Evolutionary conservation across 2,329 filamentous ascomycete species (phyloP).

Genomic region (Alternaria novae-zelandiae): DNA sequence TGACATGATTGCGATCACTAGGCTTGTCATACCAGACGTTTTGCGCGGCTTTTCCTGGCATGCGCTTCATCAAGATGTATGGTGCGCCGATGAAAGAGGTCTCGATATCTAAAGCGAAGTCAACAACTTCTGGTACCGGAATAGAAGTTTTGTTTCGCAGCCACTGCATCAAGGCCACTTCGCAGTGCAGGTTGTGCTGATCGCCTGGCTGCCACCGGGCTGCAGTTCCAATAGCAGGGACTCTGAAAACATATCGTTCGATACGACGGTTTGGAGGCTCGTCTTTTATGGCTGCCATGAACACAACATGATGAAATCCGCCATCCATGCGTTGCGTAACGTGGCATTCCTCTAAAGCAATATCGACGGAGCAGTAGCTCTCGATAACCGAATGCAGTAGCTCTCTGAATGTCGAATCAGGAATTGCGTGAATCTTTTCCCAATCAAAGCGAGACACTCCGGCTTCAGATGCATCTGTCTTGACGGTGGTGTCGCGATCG

Average conservation of each 20-base stretch:
- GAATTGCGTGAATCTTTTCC: neutral
- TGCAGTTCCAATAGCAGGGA: neutral
- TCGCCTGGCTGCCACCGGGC: neutral
- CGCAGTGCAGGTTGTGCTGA: neutral
- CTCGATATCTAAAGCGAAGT: neutral
- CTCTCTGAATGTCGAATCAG: neutral
- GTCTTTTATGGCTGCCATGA: neutral
- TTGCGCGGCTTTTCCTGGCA: neutral
- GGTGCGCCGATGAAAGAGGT: neutral
- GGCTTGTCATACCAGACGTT: neutral
- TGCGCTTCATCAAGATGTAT: neutral
- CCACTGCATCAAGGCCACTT: neutral
- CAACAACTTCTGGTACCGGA: neutral
- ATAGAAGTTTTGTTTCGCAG: neutral
- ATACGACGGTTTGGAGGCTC: neutral
- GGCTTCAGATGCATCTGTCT: neutral
- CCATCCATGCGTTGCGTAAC: neutral
- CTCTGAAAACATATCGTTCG: neutral
- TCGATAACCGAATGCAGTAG: neutral
- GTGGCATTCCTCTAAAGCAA: neutral
- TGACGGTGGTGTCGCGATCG: neutral
- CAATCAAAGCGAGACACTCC: neutral
- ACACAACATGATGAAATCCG: neutral
- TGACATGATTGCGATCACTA: neutral
- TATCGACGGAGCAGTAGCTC: neutral